phyloP scores from a whole-genome alignment of 352 stramenopile genomes.

The Plasmopara halstedii region DNA sequence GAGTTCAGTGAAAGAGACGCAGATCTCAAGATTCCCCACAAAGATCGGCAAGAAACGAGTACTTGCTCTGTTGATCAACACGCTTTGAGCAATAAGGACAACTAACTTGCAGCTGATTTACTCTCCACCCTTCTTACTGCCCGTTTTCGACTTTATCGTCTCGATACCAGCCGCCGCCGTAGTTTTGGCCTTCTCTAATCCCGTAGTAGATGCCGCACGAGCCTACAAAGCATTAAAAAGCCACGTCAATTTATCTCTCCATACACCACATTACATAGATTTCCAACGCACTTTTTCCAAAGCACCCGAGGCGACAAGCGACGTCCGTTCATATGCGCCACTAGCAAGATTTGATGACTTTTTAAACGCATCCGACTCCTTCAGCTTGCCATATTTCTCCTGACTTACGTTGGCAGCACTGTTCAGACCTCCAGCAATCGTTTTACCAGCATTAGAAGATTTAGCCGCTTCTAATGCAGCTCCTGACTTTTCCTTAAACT shows the following conservation, averaged over 20 bases:
- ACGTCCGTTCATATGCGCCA: conserved; percentile 50
- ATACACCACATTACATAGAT: not conserved
- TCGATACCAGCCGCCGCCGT: conserved; percentile 56
- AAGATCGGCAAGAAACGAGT: conserved; percentile 7
- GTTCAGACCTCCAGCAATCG: conserved; percentile 57
- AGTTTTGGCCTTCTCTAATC: conserved; percentile 76
- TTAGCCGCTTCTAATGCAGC: conserved; percentile 71
- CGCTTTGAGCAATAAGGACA: conserved; percentile 2
- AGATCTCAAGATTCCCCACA: conserved; percentile 4
- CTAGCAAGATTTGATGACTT: conserved; percentile 60
- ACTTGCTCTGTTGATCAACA: conserved; percentile 4
- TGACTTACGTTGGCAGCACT: conserved; percentile 51
- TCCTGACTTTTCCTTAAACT: conserved; percentile 68
- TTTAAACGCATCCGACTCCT: conserved; percentile 82
- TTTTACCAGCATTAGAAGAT: conserved; percentile 61
- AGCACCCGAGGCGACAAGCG: conserved; percentile 52
- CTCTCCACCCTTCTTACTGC: conserved; percentile 51
- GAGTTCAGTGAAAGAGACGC: conserved; percentile 4
- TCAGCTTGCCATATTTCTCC: conserved; percentile 73
- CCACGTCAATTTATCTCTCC: conserved; percentile 2
- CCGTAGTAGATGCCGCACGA: conserved; percentile 45
- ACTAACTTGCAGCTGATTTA: conserved; percentile 9
- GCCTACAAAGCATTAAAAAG: conserved; percentile 26
- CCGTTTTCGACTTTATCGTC: conserved; percentile 75
- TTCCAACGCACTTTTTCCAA: conserved; percentile 47